Conservation (phyloP, 2,329 filamentous ascomycete species). For the Gaeumannomyces tritici region DNA sequence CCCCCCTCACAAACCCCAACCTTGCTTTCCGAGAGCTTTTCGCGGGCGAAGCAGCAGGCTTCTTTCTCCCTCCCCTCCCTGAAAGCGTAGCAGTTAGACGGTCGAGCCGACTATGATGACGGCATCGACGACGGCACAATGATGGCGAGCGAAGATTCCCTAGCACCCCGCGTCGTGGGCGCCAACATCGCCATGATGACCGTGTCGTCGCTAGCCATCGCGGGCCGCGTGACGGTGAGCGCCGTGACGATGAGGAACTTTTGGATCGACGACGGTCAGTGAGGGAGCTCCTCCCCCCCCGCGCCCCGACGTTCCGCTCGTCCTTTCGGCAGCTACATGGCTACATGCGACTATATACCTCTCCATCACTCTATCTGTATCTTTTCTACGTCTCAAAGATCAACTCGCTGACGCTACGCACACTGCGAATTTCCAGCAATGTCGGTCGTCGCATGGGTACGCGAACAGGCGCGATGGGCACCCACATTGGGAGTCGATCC, state of each 20-base stretch:
- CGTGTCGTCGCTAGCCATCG: neutral
- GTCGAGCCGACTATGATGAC: neutral
- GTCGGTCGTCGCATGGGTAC: neutral
- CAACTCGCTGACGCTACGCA: neutral
- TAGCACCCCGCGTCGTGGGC: neutral
- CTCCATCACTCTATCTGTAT: no score
- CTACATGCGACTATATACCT: no score
- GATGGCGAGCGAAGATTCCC: neutral
- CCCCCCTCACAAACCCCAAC: no score
- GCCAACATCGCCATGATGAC: neutral
- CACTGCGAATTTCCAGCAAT: neutral
- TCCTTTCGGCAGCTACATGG: no score
- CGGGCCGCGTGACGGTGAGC: neutral
- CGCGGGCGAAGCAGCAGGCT: neutral
- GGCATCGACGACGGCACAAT: neutral
- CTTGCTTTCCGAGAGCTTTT: no score
- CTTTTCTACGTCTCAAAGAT: neutral
- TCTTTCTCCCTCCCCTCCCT: no score
- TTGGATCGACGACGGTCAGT: slow-evolving; percentile 1
- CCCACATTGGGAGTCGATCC: no score
- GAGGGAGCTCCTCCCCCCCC: neutral
- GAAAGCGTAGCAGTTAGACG: neutral
- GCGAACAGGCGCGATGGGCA: neutral
- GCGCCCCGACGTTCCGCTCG: no score
- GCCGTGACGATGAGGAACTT: neutral